Percentiles rank a stretch among this genome's conserved stretches.
Conservation (phyloP, 441 rosid species). For the Gossypium aridum region DNA sequence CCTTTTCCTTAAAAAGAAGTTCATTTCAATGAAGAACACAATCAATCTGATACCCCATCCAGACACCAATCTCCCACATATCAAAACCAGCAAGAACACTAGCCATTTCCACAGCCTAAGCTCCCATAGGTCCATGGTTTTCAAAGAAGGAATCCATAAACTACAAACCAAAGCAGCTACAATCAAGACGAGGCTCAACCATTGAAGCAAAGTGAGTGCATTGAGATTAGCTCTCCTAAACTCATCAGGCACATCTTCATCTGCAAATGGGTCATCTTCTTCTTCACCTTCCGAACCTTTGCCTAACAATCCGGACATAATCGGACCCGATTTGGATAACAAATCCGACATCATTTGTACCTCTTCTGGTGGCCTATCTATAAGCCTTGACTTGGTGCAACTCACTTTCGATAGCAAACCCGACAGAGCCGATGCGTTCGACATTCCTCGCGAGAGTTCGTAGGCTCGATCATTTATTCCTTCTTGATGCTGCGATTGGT, state of each 20-base stretch:
- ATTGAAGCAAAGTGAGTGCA: slow-evolving; percentile 44
- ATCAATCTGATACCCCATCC: slow-evolving; percentile 78
- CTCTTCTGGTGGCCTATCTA: slow-evolving; percentile 45
- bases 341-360: slow-evolving; percentile 25
- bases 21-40: slow-evolving; percentile 60
- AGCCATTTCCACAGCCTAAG: slow-evolving; percentile 84
- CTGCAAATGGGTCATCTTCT: slow-evolving; percentile 46
- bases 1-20: slow-evolving; percentile 49
- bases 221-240: slow-evolving; percentile 24
- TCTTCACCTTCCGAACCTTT: slow-evolving; percentile 30
- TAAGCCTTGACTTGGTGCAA: slow-evolving; percentile 51
- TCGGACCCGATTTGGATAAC: slow-evolving; percentile 38
- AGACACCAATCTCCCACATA: slow-evolving; percentile 75
- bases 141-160: slow-evolving; percentile 25
- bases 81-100: slow-evolving; percentile 51
- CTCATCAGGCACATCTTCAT: slow-evolving; percentile 63
- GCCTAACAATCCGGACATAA: slow-evolving; percentile 33
- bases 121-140: slow-evolving; percentile 25
- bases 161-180: slow-evolving; percentile 33
- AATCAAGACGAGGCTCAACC: slow-evolving; percentile 50
- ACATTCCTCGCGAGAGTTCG: slow-evolving; percentile 32
- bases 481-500: slow-evolving; percentile 12
- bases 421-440: slow-evolving; percentile 28
- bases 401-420: slow-evolving; percentile 33
- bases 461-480: slow-evolving; percentile 9